phyloP scores from a whole-genome alignment of 2,329 filamentous ascomycete species.

The Xylariaceae sp. region DNA sequence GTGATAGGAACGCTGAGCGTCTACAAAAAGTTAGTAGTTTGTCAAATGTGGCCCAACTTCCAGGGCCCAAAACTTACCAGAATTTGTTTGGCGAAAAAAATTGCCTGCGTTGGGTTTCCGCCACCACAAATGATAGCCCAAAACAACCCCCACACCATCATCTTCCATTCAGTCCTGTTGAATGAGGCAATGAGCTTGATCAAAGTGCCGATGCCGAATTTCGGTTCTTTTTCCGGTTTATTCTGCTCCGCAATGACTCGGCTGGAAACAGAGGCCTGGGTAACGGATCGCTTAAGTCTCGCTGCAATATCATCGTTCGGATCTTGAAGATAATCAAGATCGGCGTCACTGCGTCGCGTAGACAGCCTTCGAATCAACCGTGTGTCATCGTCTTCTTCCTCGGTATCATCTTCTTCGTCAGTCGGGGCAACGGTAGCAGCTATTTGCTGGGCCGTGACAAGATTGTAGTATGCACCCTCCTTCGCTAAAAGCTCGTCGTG shows the following conservation, averaged over 20 bases:
- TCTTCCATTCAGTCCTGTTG: conserved; percentile 68
- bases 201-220: conserved; percentile 72
- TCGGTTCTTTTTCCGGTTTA: conserved; percentile 45
- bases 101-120: conserved; percentile 71
- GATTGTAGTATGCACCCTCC: conserved; percentile 72
- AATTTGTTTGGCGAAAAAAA: conserved; percentile 90
- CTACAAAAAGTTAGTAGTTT: conserved; percentile 20
- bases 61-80: conserved; percentile 56
- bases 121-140: conserved; percentile 76
- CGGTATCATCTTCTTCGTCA: conserved; percentile 49
- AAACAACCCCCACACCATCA: conserved; percentile 71
- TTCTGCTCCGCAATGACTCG: conserved; percentile 58
- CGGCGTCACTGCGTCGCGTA: conserved; percentile 37
- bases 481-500: conserved; percentile 75
- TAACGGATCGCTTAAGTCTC: conserved; percentile 55
- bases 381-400: conserved; percentile 40
- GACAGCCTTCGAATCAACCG: conserved; percentile 48
- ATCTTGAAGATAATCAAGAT: conserved; percentile 43
- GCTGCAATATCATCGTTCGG: conserved; percentile 61
- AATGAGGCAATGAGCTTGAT: conserved; percentile 78
- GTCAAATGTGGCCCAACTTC: conserved; percentile 3
- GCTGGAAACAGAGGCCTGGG: conserved; percentile 65
- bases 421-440: conserved; percentile 52
- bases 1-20: conserved; percentile 42
- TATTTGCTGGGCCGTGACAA: conserved; percentile 88